phyloP scores from a whole-genome alignment of 257 asterid species.

The Solanum virginianum region DNA sequence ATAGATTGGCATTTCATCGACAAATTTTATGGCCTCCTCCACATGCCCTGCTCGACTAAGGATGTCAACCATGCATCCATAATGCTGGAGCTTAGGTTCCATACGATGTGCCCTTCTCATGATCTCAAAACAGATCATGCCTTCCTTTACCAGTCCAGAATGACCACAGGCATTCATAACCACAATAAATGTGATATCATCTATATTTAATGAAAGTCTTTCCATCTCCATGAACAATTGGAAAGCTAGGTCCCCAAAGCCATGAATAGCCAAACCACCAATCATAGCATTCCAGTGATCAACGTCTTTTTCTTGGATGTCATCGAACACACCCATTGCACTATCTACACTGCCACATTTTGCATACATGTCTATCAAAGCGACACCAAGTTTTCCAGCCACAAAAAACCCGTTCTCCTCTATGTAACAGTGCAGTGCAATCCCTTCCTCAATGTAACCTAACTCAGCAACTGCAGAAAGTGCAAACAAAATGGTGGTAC shows the following conservation, averaged over 20 bases:
- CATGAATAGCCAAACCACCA: slow-evolving; percentile 79
- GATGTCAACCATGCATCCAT: slow-evolving; percentile 79
- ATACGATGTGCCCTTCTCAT: slow-evolving; percentile 56
- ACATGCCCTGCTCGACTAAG: slow-evolving; percentile 62
- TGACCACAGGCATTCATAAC: slow-evolving; percentile 78
- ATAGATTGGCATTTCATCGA: slow-evolving; percentile 54
- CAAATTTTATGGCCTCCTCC: slow-evolving; percentile 49
- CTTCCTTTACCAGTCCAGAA: slow-evolving; percentile 81
- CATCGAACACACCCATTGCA: slow-evolving; percentile 45
- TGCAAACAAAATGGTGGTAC: slow-evolving; percentile 44
- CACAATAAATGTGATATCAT: slow-evolving; percentile 63
- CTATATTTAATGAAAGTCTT: slow-evolving; percentile 34
- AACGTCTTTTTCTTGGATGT: slow-evolving; percentile 28
- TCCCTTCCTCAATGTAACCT: slow-evolving; percentile 52
- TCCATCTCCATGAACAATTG: slow-evolving; percentile 64
- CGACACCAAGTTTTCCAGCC: slow-evolving; percentile 60
- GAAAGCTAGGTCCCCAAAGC: slow-evolving; percentile 60
- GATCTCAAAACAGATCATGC: slow-evolving; percentile 57
- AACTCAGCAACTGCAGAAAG: slow-evolving; percentile 65
- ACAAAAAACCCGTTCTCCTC: slow-evolving; percentile 26
- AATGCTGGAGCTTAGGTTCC: slow-evolving; percentile 62
- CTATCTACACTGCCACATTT: slow-evolving; percentile 65
- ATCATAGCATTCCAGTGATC: slow-evolving; percentile 88
- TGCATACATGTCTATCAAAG: slow-evolving; percentile 74
- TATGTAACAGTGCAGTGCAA: slow-evolving; percentile 34